Conservation (phyloP, 306 rosid genomes). For the Hylodesmum podocarpum region DNA sequence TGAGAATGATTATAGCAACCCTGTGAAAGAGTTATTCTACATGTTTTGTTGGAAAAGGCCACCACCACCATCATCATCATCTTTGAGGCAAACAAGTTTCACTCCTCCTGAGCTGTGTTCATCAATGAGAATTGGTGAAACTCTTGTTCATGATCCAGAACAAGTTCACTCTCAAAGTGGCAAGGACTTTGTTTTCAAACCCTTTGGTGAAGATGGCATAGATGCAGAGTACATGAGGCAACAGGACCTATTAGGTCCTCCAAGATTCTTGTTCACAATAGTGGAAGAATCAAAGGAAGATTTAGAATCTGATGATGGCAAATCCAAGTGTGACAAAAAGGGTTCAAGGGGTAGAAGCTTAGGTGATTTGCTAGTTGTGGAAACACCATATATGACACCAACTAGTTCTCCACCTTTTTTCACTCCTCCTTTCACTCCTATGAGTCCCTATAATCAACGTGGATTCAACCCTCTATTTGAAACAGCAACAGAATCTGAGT, state of each 20-base stretch:
- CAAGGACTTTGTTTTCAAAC: slow-evolving; percentile 63
- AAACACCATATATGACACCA: slow-evolving; percentile 91
- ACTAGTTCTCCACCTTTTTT: slow-evolving; percentile 72
- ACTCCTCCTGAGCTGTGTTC: slow-evolving; percentile 60
- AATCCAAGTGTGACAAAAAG: slow-evolving; percentile 48
- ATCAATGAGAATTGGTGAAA: slow-evolving; percentile 56
- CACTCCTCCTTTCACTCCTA: slow-evolving; percentile 80
- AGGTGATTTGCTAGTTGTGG: slow-evolving; percentile 76
- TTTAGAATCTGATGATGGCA: slow-evolving; percentile 86
- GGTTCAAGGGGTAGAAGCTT: slow-evolving; percentile 68
- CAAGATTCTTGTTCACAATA: slow-evolving; percentile 89
- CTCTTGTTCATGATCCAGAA: slow-evolving; percentile 56
- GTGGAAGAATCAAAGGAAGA: slow-evolving; percentile 94
- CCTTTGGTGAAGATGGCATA: slow-evolving; percentile 68
- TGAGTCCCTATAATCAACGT: slow-evolving; percentile 42
- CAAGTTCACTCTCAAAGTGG: slow-evolving; percentile 49
- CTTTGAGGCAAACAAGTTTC: slow-evolving; percentile 58
- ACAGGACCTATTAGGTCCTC: slow-evolving; percentile 60
- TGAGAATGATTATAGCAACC: slow-evolving; percentile 65
- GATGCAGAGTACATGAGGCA: slow-evolving; percentile 75
- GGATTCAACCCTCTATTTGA: slow-evolving; percentile 83
- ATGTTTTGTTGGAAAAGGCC: slow-evolving; percentile 89
- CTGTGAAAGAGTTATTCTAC: slow-evolving; percentile 74
- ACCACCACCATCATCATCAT: slow-evolving; percentile 47
- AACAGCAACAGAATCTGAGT: slow-evolving; percentile 81